A percentile compares a stretch with the other conserved stretches of the same genome.
These are phyloP conservation scores for Xerocomellus dryophilus DNA, from an alignment of 768 basidiomycete species.

Conservation along the genomic window DNA sequence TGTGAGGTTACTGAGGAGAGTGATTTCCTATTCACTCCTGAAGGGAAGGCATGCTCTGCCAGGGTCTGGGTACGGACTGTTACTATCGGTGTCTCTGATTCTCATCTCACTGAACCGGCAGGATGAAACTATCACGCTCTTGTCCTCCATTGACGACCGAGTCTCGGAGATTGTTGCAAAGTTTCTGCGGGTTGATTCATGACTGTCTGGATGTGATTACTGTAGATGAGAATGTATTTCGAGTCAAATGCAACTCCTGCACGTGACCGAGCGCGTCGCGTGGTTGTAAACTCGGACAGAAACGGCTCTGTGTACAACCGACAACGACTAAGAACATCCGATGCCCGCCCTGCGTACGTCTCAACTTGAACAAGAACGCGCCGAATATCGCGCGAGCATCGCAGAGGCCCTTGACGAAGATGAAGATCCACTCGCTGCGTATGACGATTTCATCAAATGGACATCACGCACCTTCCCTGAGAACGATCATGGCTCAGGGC, in stretches of 20 bases:
- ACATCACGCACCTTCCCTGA: slow-evolving; percentile 77
- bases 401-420: slow-evolving; percentile 62
- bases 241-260: not conserved
- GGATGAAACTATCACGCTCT: slow-evolving; percentile 22
- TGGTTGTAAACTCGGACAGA: slow-evolving; percentile 10
- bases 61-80: slow-evolving; percentile 33
- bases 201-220: not conserved
- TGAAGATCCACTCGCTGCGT: slow-evolving; percentile 83
- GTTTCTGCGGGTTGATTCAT: slow-evolving; percentile 1
- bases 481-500: slow-evolving; percentile 63
- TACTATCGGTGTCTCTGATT: not conserved
- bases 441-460: slow-evolving; percentile 88
- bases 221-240: too few relatives aligned
- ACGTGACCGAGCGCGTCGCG: slow-evolving; percentile 35
- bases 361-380: slow-evolving; percentile 31
- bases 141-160: slow-evolving; percentile 22
- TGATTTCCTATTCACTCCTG: slow-evolving; percentile 28
- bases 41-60: slow-evolving; percentile 28
- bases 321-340: slow-evolving; percentile 4
- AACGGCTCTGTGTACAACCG: not conserved
- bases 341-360: slow-evolving; percentile 28
- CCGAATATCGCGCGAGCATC: slow-evolving; percentile 39
- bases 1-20: slow-evolving; percentile 28
- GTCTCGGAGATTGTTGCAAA: slow-evolving; percentile 20
- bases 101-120: slow-evolving; percentile 2